Evolutionary conservation across 1,284 basidiomycete species (phyloP), one percentile per base, ranked within the genome.

Genomic region (Malassezia yamatoensis): DNA sequence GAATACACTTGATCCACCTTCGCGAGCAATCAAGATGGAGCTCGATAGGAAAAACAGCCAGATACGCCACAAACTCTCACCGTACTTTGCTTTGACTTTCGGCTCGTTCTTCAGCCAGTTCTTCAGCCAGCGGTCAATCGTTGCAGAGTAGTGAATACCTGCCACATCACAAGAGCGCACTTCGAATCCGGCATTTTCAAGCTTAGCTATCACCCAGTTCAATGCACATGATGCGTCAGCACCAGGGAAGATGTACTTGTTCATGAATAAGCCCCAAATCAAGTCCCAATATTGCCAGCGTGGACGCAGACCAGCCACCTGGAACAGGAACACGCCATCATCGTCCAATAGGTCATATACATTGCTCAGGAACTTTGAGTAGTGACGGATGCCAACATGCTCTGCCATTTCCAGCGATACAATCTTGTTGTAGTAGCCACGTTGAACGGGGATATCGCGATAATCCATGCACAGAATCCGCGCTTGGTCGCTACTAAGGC

Each of bases 391-490:
- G 57, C 93, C 93, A 61, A 99, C 94, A 62, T 74, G 72, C 63
- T 99, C 94, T 36, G 93, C 93, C 93, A 98, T 98, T 78, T 99
- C 93, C 66, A 99, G 81, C 66, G 85, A 86, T 49, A 93, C 88
- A 61, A 99, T 98, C 80, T 98, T 98, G 75, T 83, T 86, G 76
- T 86, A 99, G 61, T 74, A 83, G 53, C 85, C 87, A 54, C 82
- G 81, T 24, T 83, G 82, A 44, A 83, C 82, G 37, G 90, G 90
- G 64, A 96, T 87, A 58, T 96, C 89, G 37, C 93, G 83, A 78
- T 88, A 96, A 77, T 99, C 94, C 75, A 84, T 84, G 81, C 93
- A 96, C 50, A 96, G 79, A 63, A 96, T 90, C 56, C 90, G 83
- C 7, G 90, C 93, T 74, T 86, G 83, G 71, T 84, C 82, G 6